Conservation (phyloP, 163 green algal genomes). For the Volvox carteri region DNA sequence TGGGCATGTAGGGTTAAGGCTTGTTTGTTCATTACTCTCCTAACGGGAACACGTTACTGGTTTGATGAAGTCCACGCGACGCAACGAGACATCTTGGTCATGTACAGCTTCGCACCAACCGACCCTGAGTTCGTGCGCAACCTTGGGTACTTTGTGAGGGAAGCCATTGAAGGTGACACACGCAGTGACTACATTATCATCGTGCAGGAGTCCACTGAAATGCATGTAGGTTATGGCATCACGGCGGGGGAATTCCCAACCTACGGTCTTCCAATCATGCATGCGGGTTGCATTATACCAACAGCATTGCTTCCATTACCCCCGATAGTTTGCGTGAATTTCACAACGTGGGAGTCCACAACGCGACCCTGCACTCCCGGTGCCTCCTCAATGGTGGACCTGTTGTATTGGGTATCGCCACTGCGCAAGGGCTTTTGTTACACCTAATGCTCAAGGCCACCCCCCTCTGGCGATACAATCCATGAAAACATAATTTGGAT, state of each 20-base stretch:
- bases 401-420: too few relatives aligned
- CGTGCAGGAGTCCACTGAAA: constrained; percentile 48
- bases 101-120: constrained; percentile 79
- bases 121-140: constrained; percentile 82
- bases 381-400: too few relatives aligned
- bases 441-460: too few relatives aligned
- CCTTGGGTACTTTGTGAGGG: constrained; percentile 75
- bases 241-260: too few relatives aligned
- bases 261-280: too few relatives aligned
- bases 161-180: constrained; percentile 64
- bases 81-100: constrained; percentile 61
- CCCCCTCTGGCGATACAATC: too few relatives aligned
- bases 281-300: not conserved
- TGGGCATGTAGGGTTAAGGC: not conserved
- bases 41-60: not conserved
- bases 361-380: too few relatives aligned
- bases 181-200: constrained; percentile 60
- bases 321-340: too few relatives aligned
- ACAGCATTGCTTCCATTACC: too few relatives aligned
- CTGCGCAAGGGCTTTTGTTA: too few relatives aligned
- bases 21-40: not conserved
- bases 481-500: too few relatives aligned
- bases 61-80: not conserved
- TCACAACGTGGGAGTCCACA: too few relatives aligned
- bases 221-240: constrained; percentile 38